These are phyloP conservation scores for Pseudotsuga menziesii DNA, from an alignment of 75 land plant species.

Conservation along the genomic window DNA sequence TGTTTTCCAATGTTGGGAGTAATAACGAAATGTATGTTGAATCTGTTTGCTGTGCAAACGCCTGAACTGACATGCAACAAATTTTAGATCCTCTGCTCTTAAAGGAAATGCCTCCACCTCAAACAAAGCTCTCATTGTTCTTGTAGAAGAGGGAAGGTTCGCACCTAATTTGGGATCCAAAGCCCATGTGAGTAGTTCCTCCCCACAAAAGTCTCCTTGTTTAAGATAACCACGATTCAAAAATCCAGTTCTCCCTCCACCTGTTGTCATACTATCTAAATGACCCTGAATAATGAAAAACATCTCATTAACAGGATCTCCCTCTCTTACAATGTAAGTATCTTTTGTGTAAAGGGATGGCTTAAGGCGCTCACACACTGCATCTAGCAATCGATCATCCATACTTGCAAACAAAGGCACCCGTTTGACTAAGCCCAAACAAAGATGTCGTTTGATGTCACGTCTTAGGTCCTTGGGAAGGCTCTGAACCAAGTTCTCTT, in stretches of 20 bases:
- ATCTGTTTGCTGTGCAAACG: conserved; percentile 64
- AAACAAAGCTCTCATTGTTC: conserved; percentile 62
- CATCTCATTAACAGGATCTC: conserved; percentile 90
- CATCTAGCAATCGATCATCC: conserved; percentile 83
- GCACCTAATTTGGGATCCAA: conserved; percentile 65
- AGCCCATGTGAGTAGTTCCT: conserved; percentile 91
- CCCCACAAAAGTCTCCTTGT: conserved; percentile 84
- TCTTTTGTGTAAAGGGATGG: conserved; percentile 62
- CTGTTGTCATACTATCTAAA: conserved; percentile 79
- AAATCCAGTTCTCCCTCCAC: conserved; percentile 84
- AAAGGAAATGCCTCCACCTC: conserved; percentile 73
- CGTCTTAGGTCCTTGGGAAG: conserved; percentile 66
- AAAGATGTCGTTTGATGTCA: conserved; percentile 68
- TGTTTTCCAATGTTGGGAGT: conserved; percentile 56
- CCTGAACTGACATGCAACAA: conserved; percentile 65
- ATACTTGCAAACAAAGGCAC: conserved; percentile 78
- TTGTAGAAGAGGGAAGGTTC: conserved; percentile 71
- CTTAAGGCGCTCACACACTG: conserved; percentile 81
- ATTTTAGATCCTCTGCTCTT: conserved; percentile 55
- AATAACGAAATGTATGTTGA: conserved; percentile 50
- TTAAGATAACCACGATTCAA: conserved; percentile 45
- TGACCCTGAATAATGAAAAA: conserved; percentile 84
- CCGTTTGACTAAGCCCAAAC: conserved; percentile 60
- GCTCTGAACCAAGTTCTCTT: conserved; percentile 42
- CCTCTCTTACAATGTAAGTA: conserved; percentile 66